Evolutionary conservation across 768 basidiomycete genomes (phyloP), one percentile per base, ranked within the genome.

Genomic region (Termitomyces sp.): DNA sequence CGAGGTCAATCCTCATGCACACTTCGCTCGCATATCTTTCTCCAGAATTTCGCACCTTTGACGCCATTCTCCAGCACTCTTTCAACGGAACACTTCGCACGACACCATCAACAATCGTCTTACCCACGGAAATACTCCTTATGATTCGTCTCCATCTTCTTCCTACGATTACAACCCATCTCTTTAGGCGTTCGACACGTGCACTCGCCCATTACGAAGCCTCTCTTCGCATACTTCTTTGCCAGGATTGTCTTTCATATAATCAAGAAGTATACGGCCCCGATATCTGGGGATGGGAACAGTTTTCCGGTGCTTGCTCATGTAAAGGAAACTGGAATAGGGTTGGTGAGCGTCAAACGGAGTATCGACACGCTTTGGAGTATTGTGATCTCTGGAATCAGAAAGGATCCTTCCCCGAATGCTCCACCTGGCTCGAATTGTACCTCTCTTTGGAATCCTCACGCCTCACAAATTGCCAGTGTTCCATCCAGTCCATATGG

Each of bases 121-220:
- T 84, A 21, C 83, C 83, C 15, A 60, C 74, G 21, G 83, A 85
- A 57, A 58, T 84, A n/a, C 72, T 83, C 42, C 70, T 81, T 37
- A 60, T 76, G 60, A 76, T 85, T 57, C 80, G 83, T 44, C 66
- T 67, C 17, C 70, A 76, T 44, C 72, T 84, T 35, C 68, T 79
- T 54, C 70, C 74, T 6, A 52, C 67, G 22, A 65, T 82, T 58
- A 75, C 78, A 17, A 62, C 63, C 24, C 65, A 74, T 24, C 73
- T 79, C 56, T 67, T 79, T 56, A 60, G 62, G 44, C 69, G 71
- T 34, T 81, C 82, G 28, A 65, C 71, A 19, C 56, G 65, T 24
- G 76, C 77, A 42, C 72, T 83, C 44, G 58, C 62, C 21, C 60
- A 60, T 19, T 78, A 80, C 59, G 77, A 78, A 58, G 56, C 61